Evolutionary conservation across 257 asterid species (phyloP).

Genomic region (Buddleja alternifolia): DNA sequence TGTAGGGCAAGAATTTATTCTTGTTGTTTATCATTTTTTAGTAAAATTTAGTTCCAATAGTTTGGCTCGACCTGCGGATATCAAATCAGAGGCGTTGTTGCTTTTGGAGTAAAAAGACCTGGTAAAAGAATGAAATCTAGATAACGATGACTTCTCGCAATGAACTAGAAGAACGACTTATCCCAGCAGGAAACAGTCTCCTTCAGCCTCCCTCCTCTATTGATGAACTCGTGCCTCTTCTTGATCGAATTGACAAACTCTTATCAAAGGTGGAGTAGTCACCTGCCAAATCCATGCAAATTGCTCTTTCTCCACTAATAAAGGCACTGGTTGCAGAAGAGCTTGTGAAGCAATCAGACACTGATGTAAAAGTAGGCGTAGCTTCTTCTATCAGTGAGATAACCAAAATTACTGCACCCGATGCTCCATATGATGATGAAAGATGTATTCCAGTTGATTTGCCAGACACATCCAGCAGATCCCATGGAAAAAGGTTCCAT

Average conservation of each 20-base stretch:
- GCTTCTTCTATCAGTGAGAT: too few relatives aligned
- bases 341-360: too few relatives aligned
- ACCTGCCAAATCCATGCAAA: slow-evolving; percentile 72
- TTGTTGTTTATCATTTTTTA: too few relatives aligned
- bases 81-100: too few relatives aligned
- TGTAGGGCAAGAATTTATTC: too few relatives aligned
- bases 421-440: too few relatives aligned
- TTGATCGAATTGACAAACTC: slow-evolving; percentile 66
- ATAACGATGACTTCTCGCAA: slow-evolving; percentile 31
- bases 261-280: slow-evolving; percentile 93
- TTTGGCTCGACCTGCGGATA: too few relatives aligned
- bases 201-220: slow-evolving; percentile 58
- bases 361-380: too few relatives aligned
- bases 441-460: slow-evolving; percentile 86
- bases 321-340: slow-evolving; percentile 61
- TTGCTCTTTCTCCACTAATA: slow-evolving; percentile 69
- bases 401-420: too few relatives aligned
- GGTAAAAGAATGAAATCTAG: too few relatives aligned
- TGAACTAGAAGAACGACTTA: slow-evolving; percentile 61
- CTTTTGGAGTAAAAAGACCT: slow-evolving; percentile 28
- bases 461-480: slow-evolving; percentile 73
- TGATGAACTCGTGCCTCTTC: slow-evolving; percentile 71
- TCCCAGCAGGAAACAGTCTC: slow-evolving; percentile 70
- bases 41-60: too few relatives aligned
- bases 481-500: slow-evolving; percentile 73